Base-by-base conservation (phyloP, 257 asterid genomes). In the Coffea canephora region DNA sequence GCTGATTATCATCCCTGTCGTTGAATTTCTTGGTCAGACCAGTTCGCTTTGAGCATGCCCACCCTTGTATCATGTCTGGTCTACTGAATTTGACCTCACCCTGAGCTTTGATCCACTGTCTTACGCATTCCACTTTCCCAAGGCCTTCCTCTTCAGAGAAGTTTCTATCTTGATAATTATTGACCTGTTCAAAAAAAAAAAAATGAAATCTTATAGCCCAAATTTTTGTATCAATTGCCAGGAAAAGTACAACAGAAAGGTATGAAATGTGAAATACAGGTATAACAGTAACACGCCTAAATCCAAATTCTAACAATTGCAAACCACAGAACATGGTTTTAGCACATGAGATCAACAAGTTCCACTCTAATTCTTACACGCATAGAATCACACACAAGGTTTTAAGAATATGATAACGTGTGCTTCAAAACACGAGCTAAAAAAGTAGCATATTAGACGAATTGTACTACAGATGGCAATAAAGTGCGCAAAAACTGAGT, bases 1-100 rank as follows among this genome's bases (percentile, higher is more conserved):
- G 88, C 81, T 73, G 88, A 79, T 77, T 85, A 83, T 84, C 88
- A 72, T 45, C 85, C 75, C 78, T 86, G 69, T 36, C 88, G 75
- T 75, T 88, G 75, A 59, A 81, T 85, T 84, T 91, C 87, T 85
- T 91, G 61, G 80, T 85, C 16, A 85, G 86, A 72, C 89, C 89
- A 75, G 91, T 89, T 78, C 94, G 81, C 82, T 93, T 93, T 61
- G 97, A 94, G 82, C 93, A 88, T 14, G 83, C 87, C 97, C 96
- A 93, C 75, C 84, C 85, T 77, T 86, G 88, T 69, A 87, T 85
- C 88, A 82, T 84, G 85, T 91, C 95, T 49, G 84, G 84, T 82
- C 86, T 87, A 78, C 79, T 83, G 49, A 79, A 69, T 75, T 83
- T 82, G 77, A 68, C 77, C 84, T 78, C 85, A 70, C 80, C 91